Conservation (phyloP, 179 eudicot genomes). For the Silene vulgaris region DNA sequence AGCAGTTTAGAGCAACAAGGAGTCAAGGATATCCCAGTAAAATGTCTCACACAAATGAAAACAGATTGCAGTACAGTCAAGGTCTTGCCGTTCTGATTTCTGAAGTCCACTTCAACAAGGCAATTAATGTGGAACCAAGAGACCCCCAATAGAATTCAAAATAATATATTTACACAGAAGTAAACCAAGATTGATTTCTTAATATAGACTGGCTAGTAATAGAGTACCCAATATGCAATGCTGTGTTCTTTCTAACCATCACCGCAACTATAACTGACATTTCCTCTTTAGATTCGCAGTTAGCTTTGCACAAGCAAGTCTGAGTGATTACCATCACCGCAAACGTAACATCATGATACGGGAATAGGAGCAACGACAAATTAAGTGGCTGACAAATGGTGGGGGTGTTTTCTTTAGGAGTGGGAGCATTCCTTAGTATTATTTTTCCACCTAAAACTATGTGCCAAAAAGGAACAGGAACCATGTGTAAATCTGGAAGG, state of each 20-base stretch:
- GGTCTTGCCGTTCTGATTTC: neutral
- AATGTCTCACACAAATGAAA: neutral
- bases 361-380: neutral
- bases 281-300: neutral
- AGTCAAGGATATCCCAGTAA: neutral
- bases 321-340: neutral
- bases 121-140: neutral
- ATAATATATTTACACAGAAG: neutral
- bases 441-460: neutral
- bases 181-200: neutral
- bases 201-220: neutral
- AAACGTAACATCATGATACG: too few relatives aligned
- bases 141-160: neutral
- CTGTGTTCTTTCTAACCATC: neutral
- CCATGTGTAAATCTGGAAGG: neutral
- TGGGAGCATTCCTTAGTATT: neutral
- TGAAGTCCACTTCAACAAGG: neutral
- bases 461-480: neutral
- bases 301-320: neutral
- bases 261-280: neutral
- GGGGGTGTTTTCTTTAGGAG: neutral
- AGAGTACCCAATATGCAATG: neutral
- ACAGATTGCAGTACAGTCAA: neutral
- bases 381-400: too few relatives aligned
- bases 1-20: neutral